These are phyloP conservation scores for Rheum nobile DNA, from an alignment of 148 eudicot species.

Conservation along the genomic window DNA sequence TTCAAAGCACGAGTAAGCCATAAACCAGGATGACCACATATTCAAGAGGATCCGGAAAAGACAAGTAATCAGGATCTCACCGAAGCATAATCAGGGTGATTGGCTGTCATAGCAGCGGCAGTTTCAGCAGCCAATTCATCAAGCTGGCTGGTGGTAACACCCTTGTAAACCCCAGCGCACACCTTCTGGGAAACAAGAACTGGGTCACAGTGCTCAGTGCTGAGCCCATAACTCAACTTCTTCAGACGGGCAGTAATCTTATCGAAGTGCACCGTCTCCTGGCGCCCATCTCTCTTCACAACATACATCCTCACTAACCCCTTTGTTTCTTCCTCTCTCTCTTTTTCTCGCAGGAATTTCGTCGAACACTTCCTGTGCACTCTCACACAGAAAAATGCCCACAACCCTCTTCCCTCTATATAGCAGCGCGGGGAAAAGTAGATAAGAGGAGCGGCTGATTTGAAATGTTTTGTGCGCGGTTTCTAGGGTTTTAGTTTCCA, in stretches of 20 bases:
- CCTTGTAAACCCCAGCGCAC: conserved; percentile 79
- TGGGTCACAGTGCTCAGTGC: conserved; percentile 73
- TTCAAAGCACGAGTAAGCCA: background rate
- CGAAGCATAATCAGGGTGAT: conserved; percentile 83
- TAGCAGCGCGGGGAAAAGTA: background rate
- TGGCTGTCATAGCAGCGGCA: conserved; percentile 75
- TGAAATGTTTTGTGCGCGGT: conserved; percentile 1
- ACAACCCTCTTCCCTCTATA: background rate
- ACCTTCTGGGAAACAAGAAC: conserved; percentile 78
- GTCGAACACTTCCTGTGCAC: conserved; percentile 6
- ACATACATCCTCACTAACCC: conserved; percentile 43
- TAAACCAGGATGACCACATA: background rate
- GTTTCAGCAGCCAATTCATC: conserved; percentile 94
- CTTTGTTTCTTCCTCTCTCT: background rate
- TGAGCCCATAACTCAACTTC: conserved; percentile 80
- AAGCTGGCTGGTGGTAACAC: conserved; percentile 79
- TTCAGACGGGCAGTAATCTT: conserved; percentile 82
- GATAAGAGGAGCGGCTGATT: conserved; percentile 3
- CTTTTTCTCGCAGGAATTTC: background rate
- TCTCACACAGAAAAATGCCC: background rate
- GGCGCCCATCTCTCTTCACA: conserved; percentile 82
- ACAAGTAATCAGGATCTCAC: conserved; percentile 20
- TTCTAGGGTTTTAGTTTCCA: background rate
- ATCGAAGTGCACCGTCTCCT: conserved; percentile 72
- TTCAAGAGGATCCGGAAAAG: background rate